Evolutionary conservation across 179 eudicot genomes (phyloP), one percentile per base, ranked within the genome.

Genomic region (Silene coronaria): DNA sequence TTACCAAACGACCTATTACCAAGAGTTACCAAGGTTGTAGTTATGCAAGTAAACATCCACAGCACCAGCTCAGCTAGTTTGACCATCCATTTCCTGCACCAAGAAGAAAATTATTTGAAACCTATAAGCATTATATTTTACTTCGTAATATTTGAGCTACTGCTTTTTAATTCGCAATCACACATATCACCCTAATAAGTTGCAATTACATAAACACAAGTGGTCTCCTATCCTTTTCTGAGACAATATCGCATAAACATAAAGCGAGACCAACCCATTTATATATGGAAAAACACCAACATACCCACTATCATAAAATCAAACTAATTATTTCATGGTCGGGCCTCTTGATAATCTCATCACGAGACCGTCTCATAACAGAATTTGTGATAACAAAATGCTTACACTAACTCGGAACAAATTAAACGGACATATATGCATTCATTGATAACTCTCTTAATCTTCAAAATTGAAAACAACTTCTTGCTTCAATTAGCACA

Each of bases 1-100:
- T 94, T 95, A n/a, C 97, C 97, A 84, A 95, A 95, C 22, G 99
- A 92, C 72, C 99, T 97, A 84, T 92, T 95, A 3, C 99, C 99
- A 72, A 95, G 93, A 42, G 98, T 94, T 94, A 78, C 98, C 98
- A 75, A 94, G 92, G 79, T 88, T 90, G 82, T 94, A 94, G 82
- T 92, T 94, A 48, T 89, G 84, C 57, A 90, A 82, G 74, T 80
- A 85, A 19, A 79, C 80, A 73, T 95, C 99, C 36, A 79, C 84
- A 45, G 84, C 80, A 34, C 88, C 88, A 30, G 87, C 92, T 82
- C 88, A 89, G 74, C 85, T 83, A 74, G 75, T 32, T 17, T 88
- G 79, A 81, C 95, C 91, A 79, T 95, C 99, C 97, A 92, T 95
- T 84, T 76, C 85, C 81, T 79, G 48, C 24, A 72, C 48, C 30